Conservation (phyloP, 305 asterid genomes). For the Solanum hybrid region DNA sequence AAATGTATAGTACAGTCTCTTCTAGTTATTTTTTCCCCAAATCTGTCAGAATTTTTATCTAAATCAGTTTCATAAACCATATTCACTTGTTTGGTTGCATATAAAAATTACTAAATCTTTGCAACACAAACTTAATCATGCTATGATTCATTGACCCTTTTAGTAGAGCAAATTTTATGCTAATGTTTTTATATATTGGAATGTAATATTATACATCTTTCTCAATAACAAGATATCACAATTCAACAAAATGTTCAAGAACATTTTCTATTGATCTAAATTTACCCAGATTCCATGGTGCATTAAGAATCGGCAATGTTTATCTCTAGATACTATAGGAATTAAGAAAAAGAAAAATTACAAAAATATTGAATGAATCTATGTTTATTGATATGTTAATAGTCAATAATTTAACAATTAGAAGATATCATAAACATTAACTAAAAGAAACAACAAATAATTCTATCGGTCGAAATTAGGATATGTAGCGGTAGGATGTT, state of each 20-base stretch:
- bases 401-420: neutral
- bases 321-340: neutral
- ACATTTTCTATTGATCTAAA: neutral
- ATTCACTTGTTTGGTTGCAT: neutral
- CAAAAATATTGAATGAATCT: neutral
- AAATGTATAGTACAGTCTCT: neutral
- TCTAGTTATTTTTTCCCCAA: neutral
- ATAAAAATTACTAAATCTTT: neutral
- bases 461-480: neutral
- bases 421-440: neutral
- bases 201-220: neutral
- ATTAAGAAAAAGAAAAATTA: neutral
- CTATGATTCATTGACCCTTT: neutral
- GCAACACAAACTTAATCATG: neutral
- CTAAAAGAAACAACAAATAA: neutral
- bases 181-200: neutral
- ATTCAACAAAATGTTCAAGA: neutral
- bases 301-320: neutral
- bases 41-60: neutral
- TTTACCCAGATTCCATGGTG: neutral
- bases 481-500: neutral
- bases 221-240: neutral
- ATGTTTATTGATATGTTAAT: neutral
- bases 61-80: neutral
- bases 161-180: neutral